Conservation (phyloP, 2,329 filamentous ascomycete species). For the Penicillium sp. region DNA sequence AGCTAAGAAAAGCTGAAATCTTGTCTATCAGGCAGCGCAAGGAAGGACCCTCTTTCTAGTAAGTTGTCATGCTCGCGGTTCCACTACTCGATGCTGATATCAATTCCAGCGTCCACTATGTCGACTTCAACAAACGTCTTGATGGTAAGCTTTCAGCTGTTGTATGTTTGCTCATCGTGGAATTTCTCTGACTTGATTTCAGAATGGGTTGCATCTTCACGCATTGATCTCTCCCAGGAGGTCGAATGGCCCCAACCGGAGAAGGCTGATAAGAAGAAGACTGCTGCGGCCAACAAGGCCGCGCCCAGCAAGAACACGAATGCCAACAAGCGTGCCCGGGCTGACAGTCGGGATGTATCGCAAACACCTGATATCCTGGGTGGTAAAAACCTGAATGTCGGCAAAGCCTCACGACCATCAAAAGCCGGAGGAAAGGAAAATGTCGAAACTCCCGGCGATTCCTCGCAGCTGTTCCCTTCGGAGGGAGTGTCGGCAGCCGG, state of each 20-base stretch:
- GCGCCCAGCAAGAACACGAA: slow-evolving; percentile 57
- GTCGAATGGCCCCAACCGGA: slow-evolving; percentile 96
- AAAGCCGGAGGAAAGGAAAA: slow-evolving; percentile 64
- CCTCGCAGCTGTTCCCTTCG: slow-evolving; percentile 34
- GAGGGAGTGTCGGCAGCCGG: slow-evolving; percentile 40
- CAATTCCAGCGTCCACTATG: slow-evolving; percentile 73
- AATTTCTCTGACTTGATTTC: slow-evolving; percentile 47
- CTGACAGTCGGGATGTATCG: slow-evolving; percentile 55
- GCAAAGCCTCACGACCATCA: slow-evolving; percentile 51
- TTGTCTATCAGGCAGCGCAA: slow-evolving; percentile 91
- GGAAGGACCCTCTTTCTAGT: slow-evolving; percentile 83
- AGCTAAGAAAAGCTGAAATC: slow-evolving; percentile 89
- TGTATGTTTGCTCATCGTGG: not conserved
- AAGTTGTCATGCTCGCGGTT: slow-evolving; percentile 20
- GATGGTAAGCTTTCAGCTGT: slow-evolving; percentile 46
- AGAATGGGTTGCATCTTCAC: slow-evolving; percentile 83
- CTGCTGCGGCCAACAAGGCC: slow-evolving; percentile 55
- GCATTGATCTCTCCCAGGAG: slow-evolving; percentile 84
- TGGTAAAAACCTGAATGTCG: slow-evolving; percentile 51
- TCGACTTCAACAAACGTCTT: slow-evolving; percentile 92
- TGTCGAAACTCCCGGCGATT: slow-evolving; percentile 39
- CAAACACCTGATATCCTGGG: slow-evolving; percentile 56
- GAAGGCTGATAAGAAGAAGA: slow-evolving; percentile 84
- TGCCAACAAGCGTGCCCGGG: slow-evolving; percentile 53
- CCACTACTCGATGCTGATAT: slow-evolving; percentile 18